A percentile compares a stretch with the other conserved stretches of the same genome.
These are phyloP conservation scores for Plectosphaerella sp. DNA, from an alignment of 2,329 filamentous ascomycete species.

Conservation along the genomic window DNA sequence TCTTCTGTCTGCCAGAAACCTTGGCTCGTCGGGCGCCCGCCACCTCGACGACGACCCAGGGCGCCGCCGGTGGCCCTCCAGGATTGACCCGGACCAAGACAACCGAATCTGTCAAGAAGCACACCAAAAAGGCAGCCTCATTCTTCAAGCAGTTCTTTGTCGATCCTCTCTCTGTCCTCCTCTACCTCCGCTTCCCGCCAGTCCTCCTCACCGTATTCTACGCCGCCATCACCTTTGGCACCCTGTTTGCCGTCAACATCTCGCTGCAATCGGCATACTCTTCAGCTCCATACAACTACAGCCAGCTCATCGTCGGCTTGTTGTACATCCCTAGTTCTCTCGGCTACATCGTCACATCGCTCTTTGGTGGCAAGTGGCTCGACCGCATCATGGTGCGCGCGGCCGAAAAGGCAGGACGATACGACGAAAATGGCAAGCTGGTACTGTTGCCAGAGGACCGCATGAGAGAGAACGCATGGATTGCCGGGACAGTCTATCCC, in stretches of 20 bases:
- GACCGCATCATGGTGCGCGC: slow-evolving; percentile 77
- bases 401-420: slow-evolving; percentile 64
- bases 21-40: slow-evolving; percentile 32
- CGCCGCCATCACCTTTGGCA: slow-evolving; percentile 69
- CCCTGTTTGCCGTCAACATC: slow-evolving; percentile 75
- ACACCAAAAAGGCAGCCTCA: slow-evolving; percentile 47
- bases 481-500: slow-evolving; percentile 68
- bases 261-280: slow-evolving; percentile 69
- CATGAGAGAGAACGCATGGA: slow-evolving; percentile 77
- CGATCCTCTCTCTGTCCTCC: slow-evolving; percentile 67
- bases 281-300: slow-evolving; percentile 61
- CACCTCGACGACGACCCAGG: slow-evolving; percentile 6
- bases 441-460: slow-evolving; percentile 74
- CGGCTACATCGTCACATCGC: slow-evolving; percentile 66
- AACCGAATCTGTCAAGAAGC: slow-evolving; percentile 53
- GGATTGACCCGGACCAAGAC: slow-evolving; percentile 51
- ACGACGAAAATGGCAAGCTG: slow-evolving; percentile 61
- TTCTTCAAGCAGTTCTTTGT: slow-evolving; percentile 59
- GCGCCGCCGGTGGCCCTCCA: slow-evolving; percentile 3
- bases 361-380: slow-evolving; percentile 72
- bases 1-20: slow-evolving; percentile 64
- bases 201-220: slow-evolving; percentile 71
- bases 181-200: slow-evolving; percentile 69
- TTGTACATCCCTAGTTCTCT: slow-evolving; percentile 73
- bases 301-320: slow-evolving; percentile 64